Evolutionary conservation across 1,139 yeast species (phyloP).

Genomic region (Diutina rugosa): DNA sequence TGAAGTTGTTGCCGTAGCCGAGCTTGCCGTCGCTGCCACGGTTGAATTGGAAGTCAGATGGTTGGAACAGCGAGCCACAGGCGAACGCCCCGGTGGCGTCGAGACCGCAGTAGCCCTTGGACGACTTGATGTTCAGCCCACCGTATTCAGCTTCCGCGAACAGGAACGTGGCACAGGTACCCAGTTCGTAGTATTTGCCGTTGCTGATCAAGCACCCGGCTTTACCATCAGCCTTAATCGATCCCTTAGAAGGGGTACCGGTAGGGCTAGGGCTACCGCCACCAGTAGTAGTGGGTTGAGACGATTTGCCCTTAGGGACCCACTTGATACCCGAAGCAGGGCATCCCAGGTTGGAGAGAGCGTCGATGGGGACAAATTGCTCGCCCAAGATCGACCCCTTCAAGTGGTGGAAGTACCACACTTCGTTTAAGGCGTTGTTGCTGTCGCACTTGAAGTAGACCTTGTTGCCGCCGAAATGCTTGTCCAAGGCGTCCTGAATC

Average conservation of each 20-base stretch:
- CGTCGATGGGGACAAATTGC: conserved; percentile 51
- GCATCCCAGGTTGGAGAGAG: conserved; percentile 46
- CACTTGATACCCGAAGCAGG: conserved; percentile 60
- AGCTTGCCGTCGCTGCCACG: conserved; percentile 25
- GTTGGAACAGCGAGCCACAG: conserved; percentile 33
- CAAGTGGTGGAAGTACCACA: conserved; percentile 82
- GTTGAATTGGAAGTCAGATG: conserved; percentile 29
- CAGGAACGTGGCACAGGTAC: conserved; percentile 75
- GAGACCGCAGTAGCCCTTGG: conserved; percentile 66
- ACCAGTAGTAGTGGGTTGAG: conserved; percentile 17
- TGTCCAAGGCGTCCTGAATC: conserved; percentile 49
- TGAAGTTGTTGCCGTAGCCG: conserved; percentile 48
- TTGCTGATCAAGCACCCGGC: conserved; percentile 72
- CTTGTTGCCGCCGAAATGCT: conserved; percentile 42
- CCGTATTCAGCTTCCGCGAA: conserved; percentile 46
- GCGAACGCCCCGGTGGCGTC: conserved; percentile 17
- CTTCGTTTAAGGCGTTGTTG: conserved; percentile 59
- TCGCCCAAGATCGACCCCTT: conserved; percentile 64
- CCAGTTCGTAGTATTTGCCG: conserved; percentile 75
- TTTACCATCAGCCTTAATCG: conserved; percentile 39
- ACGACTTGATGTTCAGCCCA: conserved; percentile 52
- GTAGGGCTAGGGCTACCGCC: conserved; percentile 12
- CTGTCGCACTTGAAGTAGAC: conserved; percentile 67
- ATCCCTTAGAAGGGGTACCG: conserved; percentile 11
- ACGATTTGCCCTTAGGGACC: conserved; percentile 46